Conservation (phyloP, 768 basidiomycete species). For the Pholiota microspora region DNA sequence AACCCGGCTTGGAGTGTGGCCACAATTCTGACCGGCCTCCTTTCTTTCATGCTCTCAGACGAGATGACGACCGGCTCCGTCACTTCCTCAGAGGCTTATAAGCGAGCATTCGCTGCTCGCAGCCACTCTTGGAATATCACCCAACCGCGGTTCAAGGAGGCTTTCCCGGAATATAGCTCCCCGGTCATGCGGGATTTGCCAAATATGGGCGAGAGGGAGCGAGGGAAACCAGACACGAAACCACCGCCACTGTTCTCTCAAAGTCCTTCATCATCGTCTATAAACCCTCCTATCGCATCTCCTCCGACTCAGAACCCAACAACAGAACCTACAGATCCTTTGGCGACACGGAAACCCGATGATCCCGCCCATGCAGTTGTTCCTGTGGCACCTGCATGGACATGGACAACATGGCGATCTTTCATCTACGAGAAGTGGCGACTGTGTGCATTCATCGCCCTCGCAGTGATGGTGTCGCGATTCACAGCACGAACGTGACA, state of each 20-base stretch:
- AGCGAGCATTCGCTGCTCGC: conserved; percentile 68
- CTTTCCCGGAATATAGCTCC: conserved; percentile 85
- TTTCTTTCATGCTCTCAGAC: conserved; percentile 93
- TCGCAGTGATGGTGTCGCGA: conserved; percentile 77
- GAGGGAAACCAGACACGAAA: conserved; percentile 45
- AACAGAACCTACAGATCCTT: too few species aligned
- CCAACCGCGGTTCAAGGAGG: conserved; percentile 80
- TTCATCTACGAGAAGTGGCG: conserved; percentile 84
- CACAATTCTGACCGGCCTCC: conserved; percentile 89
- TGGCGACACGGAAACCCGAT: conserved; percentile 9
- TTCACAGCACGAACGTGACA: conserved; percentile 53
- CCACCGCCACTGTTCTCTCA: conserved; percentile 16
- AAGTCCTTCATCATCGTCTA: conserved; percentile 11
- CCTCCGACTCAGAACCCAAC: too few species aligned
- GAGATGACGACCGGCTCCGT: conserved; percentile 97
- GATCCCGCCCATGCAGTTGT: conserved; percentile 22
- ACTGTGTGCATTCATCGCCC: conserved; percentile 73
- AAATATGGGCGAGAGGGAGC: conserved; percentile 88
- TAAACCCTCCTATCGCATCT: background rate
- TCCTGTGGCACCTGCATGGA: conserved; percentile 46
- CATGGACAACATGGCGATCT: conserved; percentile 54
- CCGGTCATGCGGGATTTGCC: conserved; percentile 71
- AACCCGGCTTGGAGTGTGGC: conserved; percentile 95
- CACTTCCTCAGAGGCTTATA: conserved; percentile 76
- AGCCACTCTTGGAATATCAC: conserved; percentile 86